Evolutionary conservation across 257 asterid genomes (phyloP).

Genomic region (Solanum dulcamara): DNA sequence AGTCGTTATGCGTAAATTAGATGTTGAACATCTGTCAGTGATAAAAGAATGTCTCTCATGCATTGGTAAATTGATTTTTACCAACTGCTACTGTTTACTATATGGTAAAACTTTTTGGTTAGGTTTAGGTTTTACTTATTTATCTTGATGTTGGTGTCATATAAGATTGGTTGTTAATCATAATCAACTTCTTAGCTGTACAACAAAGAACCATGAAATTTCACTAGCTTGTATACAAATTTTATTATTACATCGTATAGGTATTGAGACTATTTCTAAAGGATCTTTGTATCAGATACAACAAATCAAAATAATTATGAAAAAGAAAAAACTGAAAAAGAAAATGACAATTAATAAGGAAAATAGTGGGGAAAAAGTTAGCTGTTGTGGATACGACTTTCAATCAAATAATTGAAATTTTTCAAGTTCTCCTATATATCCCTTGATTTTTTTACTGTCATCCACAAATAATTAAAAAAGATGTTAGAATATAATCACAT

Average conservation of each 20-base stretch:
- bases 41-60: background rate
- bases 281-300: rapidly evolving
- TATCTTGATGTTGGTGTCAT: background rate
- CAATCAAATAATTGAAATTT: background rate
- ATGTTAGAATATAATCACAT: background rate
- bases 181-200: background rate
- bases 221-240: no score
- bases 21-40: background rate
- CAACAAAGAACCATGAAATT: no score
- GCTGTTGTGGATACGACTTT: background rate
- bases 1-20: background rate
- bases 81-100: background rate
- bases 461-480: background rate
- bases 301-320: background rate
- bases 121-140: background rate
- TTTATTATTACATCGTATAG: rapidly evolving
- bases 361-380: background rate
- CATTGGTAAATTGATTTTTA: background rate
- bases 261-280: rapidly evolving
- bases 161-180: background rate
- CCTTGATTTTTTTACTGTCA: background rate
- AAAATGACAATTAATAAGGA: background rate
- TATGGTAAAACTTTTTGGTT: background rate
- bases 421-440: background rate
- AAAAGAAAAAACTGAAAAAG: no score